phyloP scores from a whole-genome alignment of 768 basidiomycete species.

The Melanogaster broomeanus region DNA sequence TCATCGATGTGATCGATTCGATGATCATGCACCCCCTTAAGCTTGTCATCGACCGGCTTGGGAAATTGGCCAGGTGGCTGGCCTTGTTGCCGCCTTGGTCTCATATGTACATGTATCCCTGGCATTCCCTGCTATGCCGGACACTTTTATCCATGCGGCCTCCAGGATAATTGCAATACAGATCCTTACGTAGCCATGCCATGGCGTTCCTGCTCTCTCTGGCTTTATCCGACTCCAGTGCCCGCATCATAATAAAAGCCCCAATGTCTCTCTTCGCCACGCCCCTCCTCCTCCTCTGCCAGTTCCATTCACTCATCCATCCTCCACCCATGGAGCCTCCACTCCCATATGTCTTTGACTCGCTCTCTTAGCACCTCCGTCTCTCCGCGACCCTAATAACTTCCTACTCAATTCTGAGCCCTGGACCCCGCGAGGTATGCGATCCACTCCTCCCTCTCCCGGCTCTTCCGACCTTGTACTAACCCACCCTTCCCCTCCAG shows the following conservation, averaged over 20 bases:
- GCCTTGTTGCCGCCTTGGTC: conserved; percentile 3
- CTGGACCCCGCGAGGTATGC: neutral
- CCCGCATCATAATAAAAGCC: conserved; percentile 31
- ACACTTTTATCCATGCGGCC: conserved; percentile 15
- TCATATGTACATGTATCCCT: no score
- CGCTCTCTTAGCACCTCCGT: conserved; percentile 15
- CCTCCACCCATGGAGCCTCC: neutral
- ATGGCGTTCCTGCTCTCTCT: conserved; percentile 24
- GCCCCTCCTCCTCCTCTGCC: conserved; percentile 6
- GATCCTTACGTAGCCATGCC: conserved; percentile 32
- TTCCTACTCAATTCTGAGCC: neutral
- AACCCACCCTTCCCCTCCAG: neutral
- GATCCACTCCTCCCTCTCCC: neutral
- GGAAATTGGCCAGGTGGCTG: neutral
- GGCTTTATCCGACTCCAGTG: conserved; percentile 27
- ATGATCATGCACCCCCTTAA: no score
- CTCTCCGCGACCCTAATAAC: conserved; percentile 13
- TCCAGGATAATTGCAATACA: conserved; percentile 13
- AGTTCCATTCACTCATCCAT: no score
- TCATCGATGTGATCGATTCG: no score
- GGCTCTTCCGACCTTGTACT: neutral
- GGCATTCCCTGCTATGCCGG: neutral
- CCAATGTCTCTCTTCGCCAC: conserved; percentile 5
- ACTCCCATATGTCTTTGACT: neutral
- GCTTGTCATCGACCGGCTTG: neutral